Percentiles rank a stretch among this genome's conserved stretches.
phyloP scores from a whole-genome alignment of 306 rosid genomes.

The Cajanus cajan region DNA sequence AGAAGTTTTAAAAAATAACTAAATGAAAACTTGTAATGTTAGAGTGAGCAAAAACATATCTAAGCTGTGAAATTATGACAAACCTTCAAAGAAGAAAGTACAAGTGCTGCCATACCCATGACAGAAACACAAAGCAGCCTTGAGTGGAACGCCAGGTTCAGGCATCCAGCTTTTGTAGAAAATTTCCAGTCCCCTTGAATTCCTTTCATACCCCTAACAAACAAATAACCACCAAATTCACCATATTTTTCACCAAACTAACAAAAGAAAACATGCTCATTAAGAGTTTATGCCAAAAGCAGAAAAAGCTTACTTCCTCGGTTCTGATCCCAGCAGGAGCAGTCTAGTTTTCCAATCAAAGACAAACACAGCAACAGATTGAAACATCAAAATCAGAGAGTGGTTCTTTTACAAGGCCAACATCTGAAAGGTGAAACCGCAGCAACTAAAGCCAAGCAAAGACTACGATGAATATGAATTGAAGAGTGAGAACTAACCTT shows the following conservation, averaged over 20 bases:
- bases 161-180: slow-evolving; percentile 95
- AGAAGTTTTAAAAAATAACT: neutral
- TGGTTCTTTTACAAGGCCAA: neutral
- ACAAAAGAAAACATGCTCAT: neutral
- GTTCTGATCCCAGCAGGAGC: slow-evolving; percentile 83
- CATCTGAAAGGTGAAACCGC: neutral
- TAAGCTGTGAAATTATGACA: slow-evolving; percentile 2
- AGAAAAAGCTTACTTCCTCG: slow-evolving; percentile 60
- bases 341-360: slow-evolving; percentile 42
- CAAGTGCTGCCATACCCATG: slow-evolving; percentile 99
- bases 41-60: neutral
- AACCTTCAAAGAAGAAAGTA: slow-evolving; percentile 95
- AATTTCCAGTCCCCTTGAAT: slow-evolving; percentile 75
- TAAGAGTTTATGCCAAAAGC: neutral
- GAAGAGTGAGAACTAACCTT: slow-evolving; percentile 41
- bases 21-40: neutral
- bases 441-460: neutral
- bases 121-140: slow-evolving; percentile 76
- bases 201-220: slow-evolving; percentile 71
- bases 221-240: neutral
- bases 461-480: neutral
- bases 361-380: neutral
- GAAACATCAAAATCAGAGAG: slow-evolving; percentile 20
- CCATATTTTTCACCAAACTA: slow-evolving; percentile 16
- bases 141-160: slow-evolving; percentile 50